A percentile compares a stretch with the other conserved stretches of the same genome.
phyloP scores from a whole-genome alignment of 768 basidiomycete species.

The Cystobasidium tubakii region DNA sequence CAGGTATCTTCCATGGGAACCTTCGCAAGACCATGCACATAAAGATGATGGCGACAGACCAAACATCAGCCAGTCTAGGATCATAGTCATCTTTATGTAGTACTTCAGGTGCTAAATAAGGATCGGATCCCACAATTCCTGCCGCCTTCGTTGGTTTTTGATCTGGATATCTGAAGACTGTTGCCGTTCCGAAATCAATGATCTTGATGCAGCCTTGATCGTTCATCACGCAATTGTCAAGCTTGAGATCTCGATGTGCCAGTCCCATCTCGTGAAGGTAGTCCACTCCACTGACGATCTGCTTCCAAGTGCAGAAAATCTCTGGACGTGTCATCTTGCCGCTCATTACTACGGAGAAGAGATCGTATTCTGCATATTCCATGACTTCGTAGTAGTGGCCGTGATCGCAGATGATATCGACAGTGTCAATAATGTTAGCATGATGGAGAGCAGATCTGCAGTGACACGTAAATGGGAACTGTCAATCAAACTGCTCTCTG shows the following conservation, averaged over 20 bases:
- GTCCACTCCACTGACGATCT: slow-evolving; percentile 95
- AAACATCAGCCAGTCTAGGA: slow-evolving; percentile 95
- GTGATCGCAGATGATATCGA: slow-evolving; percentile 95
- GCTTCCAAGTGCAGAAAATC: slow-evolving; percentile 97
- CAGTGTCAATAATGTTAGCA: slow-evolving; percentile 90
- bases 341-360: slow-evolving; percentile 99
- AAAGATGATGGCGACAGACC: slow-evolving; percentile 97
- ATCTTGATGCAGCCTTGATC: slow-evolving; percentile 87
- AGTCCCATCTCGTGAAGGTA: slow-evolving; percentile 96
- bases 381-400: slow-evolving; percentile 99
- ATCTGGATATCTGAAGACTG: slow-evolving; percentile 97
- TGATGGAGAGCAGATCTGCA: slow-evolving; percentile 73
- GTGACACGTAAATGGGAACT: background rate
- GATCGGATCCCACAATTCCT: slow-evolving; percentile 93
- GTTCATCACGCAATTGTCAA: slow-evolving; percentile 99
- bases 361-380: slow-evolving; percentile 98
- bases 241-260: slow-evolving; percentile 96
- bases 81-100: slow-evolving; percentile 74
- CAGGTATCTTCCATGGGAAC: slow-evolving; percentile 99
- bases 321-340: slow-evolving; percentile 97
- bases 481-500: background rate
- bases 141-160: slow-evolving; percentile 66
- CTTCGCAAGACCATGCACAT: slow-evolving; percentile 96
- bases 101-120: slow-evolving; percentile 96
- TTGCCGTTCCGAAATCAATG: slow-evolving; percentile 99